Base-by-base conservation (phyloP, 2,329 filamentous ascomycete species). In the Stromatinia cepivora region DNA sequence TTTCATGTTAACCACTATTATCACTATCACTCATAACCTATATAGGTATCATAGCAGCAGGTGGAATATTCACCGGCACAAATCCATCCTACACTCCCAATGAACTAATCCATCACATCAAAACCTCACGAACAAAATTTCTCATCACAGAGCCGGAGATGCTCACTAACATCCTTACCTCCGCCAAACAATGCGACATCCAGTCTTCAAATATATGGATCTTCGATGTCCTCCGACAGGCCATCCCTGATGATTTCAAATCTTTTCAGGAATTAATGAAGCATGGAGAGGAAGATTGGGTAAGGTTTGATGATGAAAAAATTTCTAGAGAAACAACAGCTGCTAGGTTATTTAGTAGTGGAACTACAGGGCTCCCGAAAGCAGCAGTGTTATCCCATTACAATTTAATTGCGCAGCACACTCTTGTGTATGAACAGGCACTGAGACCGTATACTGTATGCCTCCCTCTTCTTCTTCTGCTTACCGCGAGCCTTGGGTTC, bases 311-410 rank as follows among this genome's bases (percentile, higher is more conserved):
- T 64, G 71, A 75, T 50, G 66, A 73, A 61, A 72, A 71, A 28
- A 72, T 70, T 0, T 70, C 72, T 4, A 75, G 73, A 22, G 73
- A 83, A 71, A 82, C 76, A 0, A 74, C 75, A 76, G 15, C 81
- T 81, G 11, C 85, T 80, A 71, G 82, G 83, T 46, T 82, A 78
- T 77, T 76, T 52, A 66, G 79, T 77, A 56, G 84, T 85, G 70
- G 76, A 80, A 67, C 88, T 88, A 80, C 93, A 87, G 91, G 87
- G 83, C 72, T 79, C 9, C 81, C 81, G 2, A 82, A 82, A 73
- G 78, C 81, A 66, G 81, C 79, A 9, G 74, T 76, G 15, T 67
- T 81, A 9, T 78, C 78, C 15, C 81, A 82, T 70, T 70, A 75
- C 45, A 77, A 79, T 58, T 70, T 80, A 17, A 74, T 81, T 66